phyloP scores from a whole-genome alignment of 2,329 filamentous ascomycete species.

The Raffaelea albimanens region DNA sequence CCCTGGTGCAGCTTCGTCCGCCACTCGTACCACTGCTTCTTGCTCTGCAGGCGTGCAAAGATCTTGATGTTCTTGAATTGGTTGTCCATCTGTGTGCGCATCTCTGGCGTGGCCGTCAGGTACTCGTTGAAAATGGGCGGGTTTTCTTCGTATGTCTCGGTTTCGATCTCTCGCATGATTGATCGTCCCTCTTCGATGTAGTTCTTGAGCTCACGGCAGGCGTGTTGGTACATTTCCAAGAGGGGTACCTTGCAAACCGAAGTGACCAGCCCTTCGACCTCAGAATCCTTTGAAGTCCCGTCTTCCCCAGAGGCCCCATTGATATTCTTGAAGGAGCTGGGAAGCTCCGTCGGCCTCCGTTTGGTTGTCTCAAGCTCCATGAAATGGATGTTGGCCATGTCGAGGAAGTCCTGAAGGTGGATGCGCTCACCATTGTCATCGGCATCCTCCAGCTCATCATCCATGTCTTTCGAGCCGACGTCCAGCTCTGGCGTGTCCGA shows the following conservation, averaged over 20 bases:
- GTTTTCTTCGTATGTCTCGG: slow-evolving; percentile 80
- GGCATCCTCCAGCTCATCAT: slow-evolving; percentile 21
- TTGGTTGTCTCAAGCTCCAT: slow-evolving; percentile 99
- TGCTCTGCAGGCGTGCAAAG: slow-evolving; percentile 79
- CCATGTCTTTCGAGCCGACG: slow-evolving; percentile 25
- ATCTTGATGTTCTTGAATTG: slow-evolving; percentile 98
- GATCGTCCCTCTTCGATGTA: slow-evolving; percentile 90
- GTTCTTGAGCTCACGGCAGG: slow-evolving; percentile 89
- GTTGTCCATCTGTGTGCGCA: slow-evolving; percentile 83
- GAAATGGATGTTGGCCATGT: slow-evolving; percentile 93
- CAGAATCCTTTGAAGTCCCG: slow-evolving; percentile 21
- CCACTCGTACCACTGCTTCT: slow-evolving; percentile 98
- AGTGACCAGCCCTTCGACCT: slow-evolving; percentile 67
- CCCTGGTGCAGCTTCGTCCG: slow-evolving; percentile 77
- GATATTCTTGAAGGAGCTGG: slow-evolving; percentile 31
- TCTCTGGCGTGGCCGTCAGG: slow-evolving; percentile 70
- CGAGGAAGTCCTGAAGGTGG: slow-evolving; percentile 83
- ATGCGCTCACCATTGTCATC: slow-evolving; percentile 50
- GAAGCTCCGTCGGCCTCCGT: slow-evolving; percentile 71
- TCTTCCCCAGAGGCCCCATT: slow-evolving; percentile 11
- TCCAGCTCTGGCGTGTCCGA: slow-evolving; percentile 19
- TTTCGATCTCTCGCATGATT: slow-evolving; percentile 85
- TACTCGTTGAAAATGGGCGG: slow-evolving; percentile 89
- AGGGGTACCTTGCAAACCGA: slow-evolving; percentile 87
- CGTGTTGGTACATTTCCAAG: slow-evolving; percentile 90